Percentiles rank a stretch among this genome's conserved stretches.
These are phyloP conservation scores for Trichosporon asahii DNA, from an alignment of 1,284 basidiomycete genomes.

Conservation along the genomic window DNA sequence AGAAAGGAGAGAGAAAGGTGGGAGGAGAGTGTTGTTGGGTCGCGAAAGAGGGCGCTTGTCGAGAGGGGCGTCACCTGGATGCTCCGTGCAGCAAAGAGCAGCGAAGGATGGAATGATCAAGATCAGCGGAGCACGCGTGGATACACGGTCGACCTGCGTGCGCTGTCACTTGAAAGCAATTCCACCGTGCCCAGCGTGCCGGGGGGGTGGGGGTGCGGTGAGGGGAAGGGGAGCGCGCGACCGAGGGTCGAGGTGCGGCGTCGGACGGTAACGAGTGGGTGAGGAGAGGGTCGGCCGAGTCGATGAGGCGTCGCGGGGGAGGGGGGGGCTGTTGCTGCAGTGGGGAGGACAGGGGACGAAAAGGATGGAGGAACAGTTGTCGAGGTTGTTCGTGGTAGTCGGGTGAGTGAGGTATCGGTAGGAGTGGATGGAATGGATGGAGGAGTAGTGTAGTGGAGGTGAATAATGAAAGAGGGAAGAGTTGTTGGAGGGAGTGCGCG, in stretches of 20 bases:
- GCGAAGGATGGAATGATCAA: background rate
- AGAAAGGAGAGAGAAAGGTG: background rate
- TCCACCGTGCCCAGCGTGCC: background rate
- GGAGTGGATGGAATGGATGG: background rate
- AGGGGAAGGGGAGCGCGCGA: background rate
- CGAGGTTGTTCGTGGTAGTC: background rate
- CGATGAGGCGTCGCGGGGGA: background rate
- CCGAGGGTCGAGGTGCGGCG: background rate
- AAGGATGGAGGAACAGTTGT: background rate
- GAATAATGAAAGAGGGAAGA: background rate
- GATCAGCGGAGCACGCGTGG: conserved; percentile 2
- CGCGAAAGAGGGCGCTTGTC: conserved; percentile 1
- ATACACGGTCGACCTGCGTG: background rate
- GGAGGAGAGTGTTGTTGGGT: background rate
- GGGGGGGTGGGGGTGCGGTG: too few species aligned
- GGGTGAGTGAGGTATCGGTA: background rate
- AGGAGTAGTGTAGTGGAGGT: background rate
- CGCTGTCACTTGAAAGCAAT: background rate
- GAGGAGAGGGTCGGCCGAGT: background rate
- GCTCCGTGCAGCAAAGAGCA: conserved; percentile 6
- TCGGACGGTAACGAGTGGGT: background rate
- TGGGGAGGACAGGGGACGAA: background rate
- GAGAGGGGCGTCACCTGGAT: conserved; percentile 9
- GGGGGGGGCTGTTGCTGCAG: background rate
- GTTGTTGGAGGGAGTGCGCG: background rate